These are phyloP conservation scores for Smithsoniella earleae DNA, from an alignment of 163 green algal genomes.

Conservation along the genomic window DNA sequence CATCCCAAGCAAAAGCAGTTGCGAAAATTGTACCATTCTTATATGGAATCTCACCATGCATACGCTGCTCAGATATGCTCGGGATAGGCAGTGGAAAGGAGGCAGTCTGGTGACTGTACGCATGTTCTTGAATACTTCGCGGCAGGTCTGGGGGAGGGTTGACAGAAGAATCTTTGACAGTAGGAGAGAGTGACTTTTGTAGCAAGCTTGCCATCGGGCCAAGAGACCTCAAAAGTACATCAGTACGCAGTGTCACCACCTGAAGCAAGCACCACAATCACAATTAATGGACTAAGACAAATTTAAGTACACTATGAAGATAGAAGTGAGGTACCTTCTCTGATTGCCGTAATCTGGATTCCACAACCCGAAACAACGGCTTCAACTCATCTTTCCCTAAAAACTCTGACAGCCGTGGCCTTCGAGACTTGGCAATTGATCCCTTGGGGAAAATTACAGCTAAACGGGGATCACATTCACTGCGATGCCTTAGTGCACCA, in stretches of 20 bases:
- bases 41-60: too few species aligned
- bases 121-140: too few species aligned
- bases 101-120: not conserved
- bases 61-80: not conserved
- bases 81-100: not conserved
- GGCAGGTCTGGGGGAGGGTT: not conserved
- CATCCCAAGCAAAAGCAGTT: too few species aligned
- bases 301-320: too few species aligned
- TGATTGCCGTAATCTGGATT: not conserved
- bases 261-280: not conserved
- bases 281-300: too few species aligned
- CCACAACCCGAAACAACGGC: conserved; percentile 20
- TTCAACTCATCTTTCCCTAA: conserved; percentile 18
- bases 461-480: conserved; percentile 4
- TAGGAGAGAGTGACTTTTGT: conserved; percentile 3
- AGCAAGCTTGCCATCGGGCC: conserved; percentile 13
- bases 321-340: too few species aligned
- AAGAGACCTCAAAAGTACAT: conserved; percentile 16
- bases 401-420: conserved; percentile 26
- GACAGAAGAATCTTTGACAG: not conserved
- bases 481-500: conserved; percentile 5
- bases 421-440: not conserved
- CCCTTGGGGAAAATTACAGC: conserved; percentile 20
- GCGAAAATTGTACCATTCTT: too few species aligned
- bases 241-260: conserved; percentile 21